Evolutionary conservation across 352 stramenopile genomes (phyloP), one percentile per base, ranked within the genome.

Genomic region (Phytopythium kandeliae): DNA sequence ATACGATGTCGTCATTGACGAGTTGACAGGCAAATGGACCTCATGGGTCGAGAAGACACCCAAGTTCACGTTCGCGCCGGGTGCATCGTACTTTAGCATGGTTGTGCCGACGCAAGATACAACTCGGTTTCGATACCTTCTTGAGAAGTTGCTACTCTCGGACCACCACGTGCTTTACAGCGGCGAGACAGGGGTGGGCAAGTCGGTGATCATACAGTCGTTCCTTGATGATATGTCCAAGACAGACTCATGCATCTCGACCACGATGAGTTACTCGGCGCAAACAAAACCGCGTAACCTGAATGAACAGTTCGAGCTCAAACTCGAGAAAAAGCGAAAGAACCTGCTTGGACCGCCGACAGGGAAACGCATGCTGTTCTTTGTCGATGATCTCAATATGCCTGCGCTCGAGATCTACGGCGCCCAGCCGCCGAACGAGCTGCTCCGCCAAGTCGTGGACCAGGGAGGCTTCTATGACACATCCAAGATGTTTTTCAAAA

Each of bases 31-130:
- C 0, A 71, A 77, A n/a, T 92, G 82, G 78, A 54, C 74, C 7
- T 85, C 87, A 17, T 98, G 94, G 94, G 54, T 84, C 11, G 75
- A 89, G 8, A 90, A 96, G 42, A 96, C 92, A 0, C 88, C 86
- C 8, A 63, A 69, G 9, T 98, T 98, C 41, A 78, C 70, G 3
- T 98, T 95, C 54, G 67, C 92, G 19, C 65, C 75, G 17, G 71
- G 58, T 1, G 68, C 84, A 15, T 95, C 90, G 7, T 98, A 98
- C 67, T 98, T 98, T 57, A 85, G 86, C 3, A 92, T 98, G 77
- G 76, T 98, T 16, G 94, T 98, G 2, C 94, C 94, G 0, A 98
- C 94, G 0, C 76, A 90, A 53, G 94, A 98, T 51, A 98, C 94
- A 4, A 97, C 88, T n/a, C 79, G 90, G 1, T 98, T 97, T 53